Evolutionary conservation across 2,329 filamentous ascomycete species (phyloP).

Genomic region (Talaromyces sp.): DNA sequence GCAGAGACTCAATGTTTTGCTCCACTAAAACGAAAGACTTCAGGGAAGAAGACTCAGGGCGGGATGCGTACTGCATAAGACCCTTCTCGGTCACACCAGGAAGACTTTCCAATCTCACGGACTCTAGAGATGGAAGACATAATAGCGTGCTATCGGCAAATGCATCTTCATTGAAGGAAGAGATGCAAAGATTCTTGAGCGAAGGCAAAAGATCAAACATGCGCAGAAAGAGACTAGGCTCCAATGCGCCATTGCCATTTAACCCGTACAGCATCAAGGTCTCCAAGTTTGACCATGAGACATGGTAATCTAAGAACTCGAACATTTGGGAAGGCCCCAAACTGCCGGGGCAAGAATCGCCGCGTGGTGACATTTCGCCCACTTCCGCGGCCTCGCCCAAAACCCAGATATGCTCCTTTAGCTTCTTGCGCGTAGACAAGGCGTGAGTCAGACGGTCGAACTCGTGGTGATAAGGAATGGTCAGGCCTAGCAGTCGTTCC

Average conservation of each 20-base stretch:
- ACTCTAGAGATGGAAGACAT: conserved; percentile 55
- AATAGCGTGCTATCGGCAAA: conserved; percentile 60
- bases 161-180: conserved; percentile 56
- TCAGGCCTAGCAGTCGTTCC: conserved; percentile 57
- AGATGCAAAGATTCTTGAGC: conserved; percentile 57
- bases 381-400: conserved; percentile 50
- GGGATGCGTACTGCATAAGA: conserved; percentile 54
- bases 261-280: conserved; percentile 57
- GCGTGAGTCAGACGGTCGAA: conserved; percentile 60
- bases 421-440: conserved; percentile 55
- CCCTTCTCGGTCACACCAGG: conserved; percentile 60
- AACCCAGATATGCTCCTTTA: conserved; percentile 62
- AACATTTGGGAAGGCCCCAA: conserved; percentile 54
- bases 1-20: conserved; percentile 55
- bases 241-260: conserved; percentile 48
- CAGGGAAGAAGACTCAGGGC: conserved; percentile 48
- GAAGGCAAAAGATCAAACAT: conserved; percentile 57
- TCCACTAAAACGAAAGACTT: conserved; percentile 55
- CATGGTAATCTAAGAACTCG: conserved; percentile 58
- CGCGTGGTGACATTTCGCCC: conserved; percentile 41
- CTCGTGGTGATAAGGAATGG: conserved; percentile 55
- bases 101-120: conserved; percentile 59
- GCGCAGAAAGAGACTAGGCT: conserved; percentile 58
- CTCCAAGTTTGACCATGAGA: conserved; percentile 54
- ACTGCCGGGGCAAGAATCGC: conserved; percentile 42